Percentiles rank a stretch among this genome's conserved stretches.
phyloP scores from a whole-genome alignment of 2,329 filamentous ascomycete species.

The Lachnellula hyalina region DNA sequence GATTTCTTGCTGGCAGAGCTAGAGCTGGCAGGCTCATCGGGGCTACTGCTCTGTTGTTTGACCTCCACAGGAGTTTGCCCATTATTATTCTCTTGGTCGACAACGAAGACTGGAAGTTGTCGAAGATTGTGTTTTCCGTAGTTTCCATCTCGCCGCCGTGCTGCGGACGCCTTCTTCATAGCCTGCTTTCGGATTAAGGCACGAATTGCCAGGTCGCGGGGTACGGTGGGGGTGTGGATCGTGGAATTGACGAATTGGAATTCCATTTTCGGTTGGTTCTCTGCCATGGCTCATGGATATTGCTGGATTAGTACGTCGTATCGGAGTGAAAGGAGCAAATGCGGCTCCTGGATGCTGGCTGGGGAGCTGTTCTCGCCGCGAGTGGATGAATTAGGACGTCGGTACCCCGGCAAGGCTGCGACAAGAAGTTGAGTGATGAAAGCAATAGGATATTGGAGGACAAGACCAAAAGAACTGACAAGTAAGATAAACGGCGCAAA shows the following conservation, averaged over 20 bases:
- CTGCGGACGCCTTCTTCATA: conserved; percentile 34
- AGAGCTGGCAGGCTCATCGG: too few species aligned
- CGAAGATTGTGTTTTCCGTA: conserved; percentile 31
- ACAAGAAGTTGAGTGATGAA: too few species aligned
- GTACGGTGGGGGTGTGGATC: conserved; percentile 16
- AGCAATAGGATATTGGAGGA: too few species aligned
- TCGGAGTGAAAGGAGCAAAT: background rate
- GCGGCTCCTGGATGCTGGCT: background rate
- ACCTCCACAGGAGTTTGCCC: background rate
- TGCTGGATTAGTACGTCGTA: background rate
- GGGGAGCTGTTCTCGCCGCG: background rate
- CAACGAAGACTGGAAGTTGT: conserved; percentile 26
- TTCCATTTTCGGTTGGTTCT: conserved; percentile 8
- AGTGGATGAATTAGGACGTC: background rate
- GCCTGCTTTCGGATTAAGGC: conserved; percentile 35
- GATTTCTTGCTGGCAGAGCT: background rate
- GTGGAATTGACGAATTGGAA: conserved; percentile 28
- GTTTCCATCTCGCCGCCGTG: conserved; percentile 27
- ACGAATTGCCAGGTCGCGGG: conserved; percentile 20
- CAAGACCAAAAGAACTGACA: too few species aligned
- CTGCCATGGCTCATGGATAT: conserved; percentile 1
- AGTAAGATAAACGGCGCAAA: too few species aligned
- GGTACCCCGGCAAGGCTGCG: background rate
- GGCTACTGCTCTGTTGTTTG: too few species aligned
- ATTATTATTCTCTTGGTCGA: conserved; percentile 9